Percentiles rank a stretch among this genome's conserved stretches.
phyloP scores from a whole-genome alignment of 2,329 filamentous ascomycete genomes.

The Zymoseptoria pseudotritici region DNA sequence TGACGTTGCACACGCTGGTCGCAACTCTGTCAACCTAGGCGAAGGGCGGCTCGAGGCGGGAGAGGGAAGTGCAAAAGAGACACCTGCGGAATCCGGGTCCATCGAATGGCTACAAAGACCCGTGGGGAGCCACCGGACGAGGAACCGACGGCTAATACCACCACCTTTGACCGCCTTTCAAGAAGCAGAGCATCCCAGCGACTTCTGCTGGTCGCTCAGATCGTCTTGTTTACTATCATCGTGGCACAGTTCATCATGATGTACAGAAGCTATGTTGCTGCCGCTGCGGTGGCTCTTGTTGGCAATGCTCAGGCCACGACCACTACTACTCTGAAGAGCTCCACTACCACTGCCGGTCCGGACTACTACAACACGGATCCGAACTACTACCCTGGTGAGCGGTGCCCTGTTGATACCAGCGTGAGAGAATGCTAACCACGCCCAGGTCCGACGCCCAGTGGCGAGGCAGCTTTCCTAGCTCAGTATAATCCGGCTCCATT shows the following conservation, averaged over 20 bases:
- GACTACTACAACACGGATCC: conserved; percentile 58
- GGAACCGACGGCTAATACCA: background rate
- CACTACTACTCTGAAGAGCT: conserved; percentile 9
- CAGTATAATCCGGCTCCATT: conserved; percentile 63
- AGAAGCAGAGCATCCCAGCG: background rate
- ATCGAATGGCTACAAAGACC: background rate
- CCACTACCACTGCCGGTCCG: conserved; percentile 38
- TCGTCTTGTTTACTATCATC: conserved; percentile 22
- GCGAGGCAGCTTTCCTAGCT: conserved; percentile 60
- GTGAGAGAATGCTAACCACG: background rate
- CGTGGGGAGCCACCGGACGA: background rate
- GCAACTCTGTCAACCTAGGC: background rate
- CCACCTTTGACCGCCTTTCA: background rate
- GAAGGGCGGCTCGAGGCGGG: background rate
- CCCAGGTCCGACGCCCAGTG: conserved; percentile 62
- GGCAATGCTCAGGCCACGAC: conserved; percentile 12
- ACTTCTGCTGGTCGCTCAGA: conserved; percentile 11
- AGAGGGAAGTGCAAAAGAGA: background rate
- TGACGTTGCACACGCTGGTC: background rate
- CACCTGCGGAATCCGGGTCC: background rate
- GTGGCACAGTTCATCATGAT: conserved; percentile 26
- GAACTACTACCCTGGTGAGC: conserved; percentile 40
- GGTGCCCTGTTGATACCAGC: background rate
- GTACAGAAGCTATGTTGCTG: conserved; percentile 26
- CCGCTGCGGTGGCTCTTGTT: conserved; percentile 19